A percentile compares a stretch with the other conserved stretches of the same genome.
Evolutionary conservation across 768 basidiomycete species (phyloP).

Genomic region (Suillus occidentalis): DNA sequence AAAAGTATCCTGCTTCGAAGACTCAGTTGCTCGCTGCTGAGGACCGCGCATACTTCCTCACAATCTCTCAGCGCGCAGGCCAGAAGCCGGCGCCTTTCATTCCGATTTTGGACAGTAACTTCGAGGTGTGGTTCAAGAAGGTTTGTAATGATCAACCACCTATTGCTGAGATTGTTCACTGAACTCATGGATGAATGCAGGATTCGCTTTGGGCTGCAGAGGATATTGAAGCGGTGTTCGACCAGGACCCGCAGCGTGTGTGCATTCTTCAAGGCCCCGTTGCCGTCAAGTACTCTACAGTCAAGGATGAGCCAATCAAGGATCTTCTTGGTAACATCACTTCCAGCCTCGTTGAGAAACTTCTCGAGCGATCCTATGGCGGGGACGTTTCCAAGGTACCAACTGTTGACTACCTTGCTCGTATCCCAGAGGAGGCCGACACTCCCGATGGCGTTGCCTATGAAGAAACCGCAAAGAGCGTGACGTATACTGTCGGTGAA

Average conservation of each 20-base stretch:
- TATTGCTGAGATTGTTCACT: slow-evolving; percentile 9
- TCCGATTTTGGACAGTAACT: slow-evolving; percentile 87
- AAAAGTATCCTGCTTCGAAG: slow-evolving; percentile 76
- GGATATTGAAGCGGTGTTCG: slow-evolving; percentile 98
- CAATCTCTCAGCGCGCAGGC: slow-evolving; percentile 91
- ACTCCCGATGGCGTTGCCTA: slow-evolving; percentile 43
- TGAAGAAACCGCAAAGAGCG: slow-evolving; percentile 41
- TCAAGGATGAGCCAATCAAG: slow-evolving; percentile 93
- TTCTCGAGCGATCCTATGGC: slow-evolving; percentile 75
- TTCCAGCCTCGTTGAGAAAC: slow-evolving; percentile 68
- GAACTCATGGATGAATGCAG: slow-evolving; percentile 37
- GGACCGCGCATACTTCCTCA: slow-evolving; percentile 94
- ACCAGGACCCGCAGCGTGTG: slow-evolving; percentile 97
- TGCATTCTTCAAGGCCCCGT: slow-evolving; percentile 98
- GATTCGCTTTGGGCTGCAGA: slow-evolving; percentile 98
- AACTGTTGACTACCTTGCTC: slow-evolving; percentile 79
- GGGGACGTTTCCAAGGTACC: slow-evolving; percentile 79
- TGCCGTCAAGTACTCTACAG: slow-evolving; percentile 81
- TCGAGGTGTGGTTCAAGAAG: slow-evolving; percentile 99
- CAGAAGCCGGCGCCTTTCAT: slow-evolving; percentile 99
- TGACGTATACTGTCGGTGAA: slow-evolving; percentile 52
- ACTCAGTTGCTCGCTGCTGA: slow-evolving; percentile 89
- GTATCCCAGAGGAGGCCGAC: slow-evolving; percentile 40
- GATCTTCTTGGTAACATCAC: slow-evolving; percentile 91
- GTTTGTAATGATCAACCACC: slow-evolving; percentile 37